phyloP scores from a whole-genome alignment of 768 basidiomycete species.

The Calocera cornea region DNA sequence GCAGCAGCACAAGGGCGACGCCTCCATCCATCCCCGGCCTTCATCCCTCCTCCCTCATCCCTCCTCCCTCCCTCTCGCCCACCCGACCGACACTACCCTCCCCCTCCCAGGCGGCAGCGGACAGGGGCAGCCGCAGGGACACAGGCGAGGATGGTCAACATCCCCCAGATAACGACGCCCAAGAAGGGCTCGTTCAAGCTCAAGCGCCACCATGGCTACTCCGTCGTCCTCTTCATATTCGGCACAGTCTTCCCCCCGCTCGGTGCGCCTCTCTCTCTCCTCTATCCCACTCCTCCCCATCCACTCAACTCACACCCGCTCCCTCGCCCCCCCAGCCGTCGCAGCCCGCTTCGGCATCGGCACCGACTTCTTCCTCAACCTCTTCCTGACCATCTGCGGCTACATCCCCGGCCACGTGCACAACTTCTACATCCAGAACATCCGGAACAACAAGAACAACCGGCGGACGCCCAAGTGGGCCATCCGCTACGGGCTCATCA shows the following conservation, averaged over 20 bases:
- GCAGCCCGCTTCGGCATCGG: conserved; percentile 88
- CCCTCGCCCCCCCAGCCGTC: conserved; percentile 71
- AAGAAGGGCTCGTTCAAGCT: conserved; percentile 33
- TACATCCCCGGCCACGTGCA: conserved; percentile 87
- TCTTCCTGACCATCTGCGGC: conserved; percentile 75
- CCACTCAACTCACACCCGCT: too few relatives aligned
- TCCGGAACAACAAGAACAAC: conserved; percentile 89
- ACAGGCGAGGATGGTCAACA: background rate
- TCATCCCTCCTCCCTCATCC: too few relatives aligned
- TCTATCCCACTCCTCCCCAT: too few relatives aligned
- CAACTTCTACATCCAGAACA: conserved; percentile 90
- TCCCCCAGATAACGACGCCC: background rate
- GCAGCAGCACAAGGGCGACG: too few relatives aligned
- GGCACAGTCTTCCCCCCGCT: conserved; percentile 88
- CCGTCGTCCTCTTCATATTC: conserved; percentile 66
- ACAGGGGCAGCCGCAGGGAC: background rate
- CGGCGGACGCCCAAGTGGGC: conserved; percentile 94
- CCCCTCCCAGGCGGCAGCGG: too few relatives aligned
- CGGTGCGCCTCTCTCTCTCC: conserved; percentile 35
- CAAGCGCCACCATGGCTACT: conserved; percentile 65
- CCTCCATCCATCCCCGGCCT: too few relatives aligned
- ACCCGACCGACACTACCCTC: too few relatives aligned
- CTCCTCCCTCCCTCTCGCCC: too few relatives aligned
- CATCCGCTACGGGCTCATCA: conserved; percentile 75
- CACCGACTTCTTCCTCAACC: conserved; percentile 80